Base-by-base conservation (phyloP, 2,329 filamentous ascomycete species). In the Mycocentrospora acerina region DNA sequence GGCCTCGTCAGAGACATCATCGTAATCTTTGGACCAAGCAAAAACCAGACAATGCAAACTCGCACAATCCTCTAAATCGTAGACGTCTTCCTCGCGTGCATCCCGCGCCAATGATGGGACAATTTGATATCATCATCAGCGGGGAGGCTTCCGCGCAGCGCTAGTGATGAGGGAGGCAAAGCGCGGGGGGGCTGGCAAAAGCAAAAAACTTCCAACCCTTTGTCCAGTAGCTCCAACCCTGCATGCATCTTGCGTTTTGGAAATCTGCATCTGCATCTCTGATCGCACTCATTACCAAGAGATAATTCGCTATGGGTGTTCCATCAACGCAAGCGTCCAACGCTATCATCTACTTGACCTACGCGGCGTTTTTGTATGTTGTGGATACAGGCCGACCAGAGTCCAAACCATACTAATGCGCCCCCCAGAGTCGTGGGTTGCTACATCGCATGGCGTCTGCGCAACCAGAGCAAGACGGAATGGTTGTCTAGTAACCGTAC, bases 271-370 rank as follows among this genome's bases (percentile, higher is more conserved):
- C 37, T 29, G 13, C 40, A 40, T 37, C 29, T 27, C 42, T 32
- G 25, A 41, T 35, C 30, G 35, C 42, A 32, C 37, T 41, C 37
- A 37, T 36, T 35, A 32, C 25, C 16, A 29, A 37, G 34, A 34
- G 19, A 37, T 25, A 7, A 24, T n/a, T 11, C 31, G 48, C 28
- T 32, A 93, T 91, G 88, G 85, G 85, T 14, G 78, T 83, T 53
- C 86, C 86, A 42, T 90, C 88, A 2, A 81, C 75, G 39, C 72
- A 79, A 76, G 86, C 86, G 62, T 90, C 87, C 22, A 90, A 91
- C 73, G 86, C 86, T 74, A 75, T 91, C 64, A 85, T 93, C 63
- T 91, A 90, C 63, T 71, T 88, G 36, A 88, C 85, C 33, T 90
- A 90, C 71, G 85, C 78, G 48, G 73, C 76, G 33, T 93, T 93